Evolutionary conservation across 2,329 filamentous ascomycete species (phyloP), one percentile per base, ranked within the genome.

Genomic region (Penicillium frequentans): DNA sequence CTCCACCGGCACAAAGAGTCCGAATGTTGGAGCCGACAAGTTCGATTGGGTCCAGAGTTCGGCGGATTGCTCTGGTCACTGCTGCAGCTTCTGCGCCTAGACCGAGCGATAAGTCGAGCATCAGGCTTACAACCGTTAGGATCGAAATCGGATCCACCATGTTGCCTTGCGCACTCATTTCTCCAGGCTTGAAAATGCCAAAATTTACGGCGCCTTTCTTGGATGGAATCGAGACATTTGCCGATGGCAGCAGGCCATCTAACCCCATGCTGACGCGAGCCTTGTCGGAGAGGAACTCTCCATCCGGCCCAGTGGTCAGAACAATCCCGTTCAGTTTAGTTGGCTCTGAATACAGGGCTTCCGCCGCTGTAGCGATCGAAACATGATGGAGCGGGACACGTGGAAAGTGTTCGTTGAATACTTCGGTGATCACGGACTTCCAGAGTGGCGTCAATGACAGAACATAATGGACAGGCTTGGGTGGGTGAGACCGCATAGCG

Each of bases 11-110:
- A 53, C 37, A 33, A 23, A 33, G n/a, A 9, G 55, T 57, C 21
- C 49, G 55, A 11, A 54, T 46, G 19, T 57, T 54, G 16, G 49
- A 57, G 31, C 55, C 55, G 10, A 57, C 42, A 16, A 57, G 55
- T 29, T 57, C 55, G 29, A 57, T 44, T 16, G 55, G 49, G 19
- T 57, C 55, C 48, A 57, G 29, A 13, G 50, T 57, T 26, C 55
- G 50, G 10, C 55, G 55, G 45, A 57, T 39, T 44, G 55, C 50
- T 27, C 49, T 45, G 7, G 6, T 21, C 9, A 57, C n/a, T n/a
- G 55, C 55, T 16, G 19, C 45, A n/a, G 55, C 44, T 39, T 57
- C 55, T 27, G 49, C 49, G 21, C 27, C 19, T 19, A 57, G 27
- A 21, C 45, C 55, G 23, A 57, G 43, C 8, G 50, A 49, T 27